These are phyloP conservation scores for Dipodascus geniculatus DNA, from an alignment of 805 yeast genomes.

Conservation along the genomic window DNA sequence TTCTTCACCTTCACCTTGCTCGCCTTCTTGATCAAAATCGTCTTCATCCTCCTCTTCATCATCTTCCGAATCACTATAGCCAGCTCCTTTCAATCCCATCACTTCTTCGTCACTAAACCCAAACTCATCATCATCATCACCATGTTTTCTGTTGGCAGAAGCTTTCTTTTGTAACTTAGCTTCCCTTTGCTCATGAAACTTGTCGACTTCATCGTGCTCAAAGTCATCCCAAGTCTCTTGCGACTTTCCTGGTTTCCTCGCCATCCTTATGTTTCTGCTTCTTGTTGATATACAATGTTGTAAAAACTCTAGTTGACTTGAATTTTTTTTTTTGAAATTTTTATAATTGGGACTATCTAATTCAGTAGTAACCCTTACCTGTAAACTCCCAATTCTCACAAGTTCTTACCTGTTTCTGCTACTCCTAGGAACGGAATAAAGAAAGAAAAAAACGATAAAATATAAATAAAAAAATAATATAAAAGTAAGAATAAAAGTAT, in stretches of 20 bases:
- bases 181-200: slow-evolving; percentile 9
- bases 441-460: not conserved
- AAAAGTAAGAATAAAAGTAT: not conserved
- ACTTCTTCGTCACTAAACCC: slow-evolving; percentile 49
- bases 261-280: slow-evolving; percentile 9
- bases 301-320: not conserved
- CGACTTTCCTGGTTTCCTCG: not conserved
- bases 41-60: slow-evolving; percentile 29
- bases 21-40: slow-evolving; percentile 33
- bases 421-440: no score
- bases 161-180: slow-evolving; percentile 19
- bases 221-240: slow-evolving; percentile 16
- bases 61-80: slow-evolving; percentile 33
- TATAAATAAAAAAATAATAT: not conserved
- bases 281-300: not conserved
- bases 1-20: slow-evolving; percentile 17
- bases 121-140: slow-evolving; percentile 14
- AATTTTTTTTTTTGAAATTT: not conserved
- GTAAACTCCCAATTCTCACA: not conserved
- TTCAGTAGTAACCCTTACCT: not conserved
- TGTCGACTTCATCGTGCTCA: slow-evolving; percentile 24
- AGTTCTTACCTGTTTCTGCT: no score
- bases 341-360: not conserved
- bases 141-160: slow-evolving; percentile 22
- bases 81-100: slow-evolving; percentile 29